Percentiles rank a stretch among this genome's conserved stretches.
These are phyloP conservation scores for Lumnitzera littorea DNA, from an alignment of 345 rosid species.

Conservation along the genomic window DNA sequence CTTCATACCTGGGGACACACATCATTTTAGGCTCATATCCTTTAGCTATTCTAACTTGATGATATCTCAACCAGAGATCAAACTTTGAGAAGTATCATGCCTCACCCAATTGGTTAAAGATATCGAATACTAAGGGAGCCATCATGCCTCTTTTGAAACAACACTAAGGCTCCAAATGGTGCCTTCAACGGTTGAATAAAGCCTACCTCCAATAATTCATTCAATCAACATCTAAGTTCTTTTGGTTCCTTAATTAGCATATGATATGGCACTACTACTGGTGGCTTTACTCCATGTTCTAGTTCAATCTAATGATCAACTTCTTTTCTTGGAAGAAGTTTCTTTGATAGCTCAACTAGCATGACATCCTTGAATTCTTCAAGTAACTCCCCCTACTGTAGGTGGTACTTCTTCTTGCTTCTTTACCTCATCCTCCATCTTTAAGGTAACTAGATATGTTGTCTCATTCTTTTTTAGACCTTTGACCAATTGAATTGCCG, in stretches of 20 bases:
- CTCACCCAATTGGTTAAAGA: neutral
- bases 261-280: neutral
- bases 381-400: neutral
- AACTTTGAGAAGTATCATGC: constrained; percentile 1
- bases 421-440: neutral
- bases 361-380: neutral
- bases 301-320: neutral
- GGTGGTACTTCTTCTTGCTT: neutral
- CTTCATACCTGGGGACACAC: neutral
- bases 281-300: neutral
- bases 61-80: neutral
- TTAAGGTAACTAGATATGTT: neutral
- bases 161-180: neutral
- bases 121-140: neutral
- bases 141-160: neutral
- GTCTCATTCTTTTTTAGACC: neutral
- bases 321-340: neutral
- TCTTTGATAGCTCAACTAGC: neutral
- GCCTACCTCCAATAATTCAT: neutral
- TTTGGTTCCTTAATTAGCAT: neutral
- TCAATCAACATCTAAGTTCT: neutral
- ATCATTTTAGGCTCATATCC: neutral
- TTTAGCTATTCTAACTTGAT: neutral
- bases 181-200: neutral
- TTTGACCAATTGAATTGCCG: neutral